These are phyloP conservation scores for Lactarius quietus DNA, from an alignment of 768 basidiomycete species.

Conservation along the genomic window DNA sequence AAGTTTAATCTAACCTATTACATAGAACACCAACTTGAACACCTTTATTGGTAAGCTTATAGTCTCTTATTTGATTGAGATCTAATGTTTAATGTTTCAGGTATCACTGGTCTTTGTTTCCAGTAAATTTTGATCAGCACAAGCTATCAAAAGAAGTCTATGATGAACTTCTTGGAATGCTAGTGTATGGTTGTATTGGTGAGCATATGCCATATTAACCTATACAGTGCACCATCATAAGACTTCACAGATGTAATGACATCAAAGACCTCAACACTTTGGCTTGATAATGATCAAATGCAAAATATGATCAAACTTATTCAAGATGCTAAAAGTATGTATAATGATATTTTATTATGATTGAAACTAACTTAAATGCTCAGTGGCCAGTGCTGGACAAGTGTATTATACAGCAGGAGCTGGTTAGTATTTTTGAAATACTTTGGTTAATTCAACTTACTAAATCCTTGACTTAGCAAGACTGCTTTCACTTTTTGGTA, in stretches of 20 bases:
- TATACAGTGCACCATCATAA: not conserved
- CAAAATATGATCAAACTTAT: not conserved
- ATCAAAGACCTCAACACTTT: not conserved
- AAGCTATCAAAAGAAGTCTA: slow-evolving; percentile 8
- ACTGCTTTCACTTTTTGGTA: not conserved
- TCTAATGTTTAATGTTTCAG: slow-evolving; percentile 7
- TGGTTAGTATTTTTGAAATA: not conserved
- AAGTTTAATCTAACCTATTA: not conserved
- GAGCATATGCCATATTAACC: not conserved
- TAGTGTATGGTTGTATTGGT: slow-evolving; percentile 41
- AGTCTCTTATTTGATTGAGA: not conserved
- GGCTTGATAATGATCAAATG: not conserved
- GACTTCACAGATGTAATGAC: not conserved
- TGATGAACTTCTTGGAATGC: slow-evolving; percentile 38
- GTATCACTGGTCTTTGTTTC: slow-evolving; percentile 30
- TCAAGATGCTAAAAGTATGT: not conserved
- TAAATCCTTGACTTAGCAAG: not conserved
- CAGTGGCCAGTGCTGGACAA: not conserved
- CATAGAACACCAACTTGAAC: not conserved
- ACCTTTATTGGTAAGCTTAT: slow-evolving; percentile 27
- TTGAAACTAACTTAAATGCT: not conserved
- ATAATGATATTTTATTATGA: not conserved
- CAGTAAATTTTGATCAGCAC: slow-evolving; percentile 10
- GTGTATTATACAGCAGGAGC: not conserved
- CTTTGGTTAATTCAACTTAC: not conserved